A percentile compares a stretch with the other conserved stretches of the same genome.
Evolutionary conservation across 2,329 filamentous ascomycete genomes (phyloP).

Genomic region (Stromatinia cepivora): DNA sequence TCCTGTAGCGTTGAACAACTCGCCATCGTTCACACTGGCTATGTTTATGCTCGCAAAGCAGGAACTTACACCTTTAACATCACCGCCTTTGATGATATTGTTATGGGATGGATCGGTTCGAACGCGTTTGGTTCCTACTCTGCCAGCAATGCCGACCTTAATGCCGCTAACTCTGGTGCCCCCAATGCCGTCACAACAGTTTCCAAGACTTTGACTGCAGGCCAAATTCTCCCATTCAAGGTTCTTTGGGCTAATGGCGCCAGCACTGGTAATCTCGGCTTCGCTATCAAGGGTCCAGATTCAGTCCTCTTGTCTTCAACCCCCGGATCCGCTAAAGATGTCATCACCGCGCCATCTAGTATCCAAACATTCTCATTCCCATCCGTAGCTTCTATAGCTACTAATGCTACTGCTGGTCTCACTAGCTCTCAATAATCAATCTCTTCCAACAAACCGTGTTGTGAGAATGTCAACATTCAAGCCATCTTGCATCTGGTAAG

Average conservation of each 20-base stretch:
- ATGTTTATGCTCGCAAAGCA: neutral
- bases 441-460: too few species aligned
- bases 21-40: conserved; percentile 5
- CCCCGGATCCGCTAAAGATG: neutral
- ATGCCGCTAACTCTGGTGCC: neutral
- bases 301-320: neutral
- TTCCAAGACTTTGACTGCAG: neutral
- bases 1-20: conserved; percentile 1
- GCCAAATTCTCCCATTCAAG: neutral
- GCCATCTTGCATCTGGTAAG: too few species aligned
- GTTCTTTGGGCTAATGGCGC: neutral
- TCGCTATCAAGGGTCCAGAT: neutral
- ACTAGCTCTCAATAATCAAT: too few species aligned
- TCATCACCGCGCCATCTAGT: neutral
- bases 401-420: too few species aligned
- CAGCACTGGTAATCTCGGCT: neutral
- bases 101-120: conserved; percentile 5
- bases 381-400: neutral
- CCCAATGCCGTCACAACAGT: neutral
- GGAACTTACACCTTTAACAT: conserved; percentile 1
- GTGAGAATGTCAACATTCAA: neutral
- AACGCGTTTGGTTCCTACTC: neutral
- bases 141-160: neutral
- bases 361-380: neutral
- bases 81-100: neutral